Conservation (phyloP, 2,329 filamentous ascomycete genomes). For the Aspergillus sp. region DNA sequence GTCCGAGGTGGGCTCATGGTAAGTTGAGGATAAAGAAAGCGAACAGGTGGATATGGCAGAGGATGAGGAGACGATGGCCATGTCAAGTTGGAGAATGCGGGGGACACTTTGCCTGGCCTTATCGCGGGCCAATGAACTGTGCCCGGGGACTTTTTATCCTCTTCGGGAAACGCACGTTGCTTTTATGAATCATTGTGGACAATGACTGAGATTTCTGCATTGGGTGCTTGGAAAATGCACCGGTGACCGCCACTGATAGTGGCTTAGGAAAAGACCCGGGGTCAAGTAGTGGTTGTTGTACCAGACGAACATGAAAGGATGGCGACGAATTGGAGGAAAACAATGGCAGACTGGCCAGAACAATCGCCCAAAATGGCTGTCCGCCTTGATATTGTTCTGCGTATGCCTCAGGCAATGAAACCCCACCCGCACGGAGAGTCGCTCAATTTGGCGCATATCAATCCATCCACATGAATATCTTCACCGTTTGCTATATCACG, state of each 20-base stretch:
- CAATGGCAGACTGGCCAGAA: constrained; percentile 5
- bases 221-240: neutral
- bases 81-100: constrained; percentile 1
- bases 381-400: constrained; percentile 28
- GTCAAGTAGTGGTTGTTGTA: no score
- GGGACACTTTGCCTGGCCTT: neutral
- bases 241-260: neutral
- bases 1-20: constrained; percentile 28
- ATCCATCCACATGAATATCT: neutral
- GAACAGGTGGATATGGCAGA: neutral
- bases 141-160: constrained; percentile 8
- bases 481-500: neutral
- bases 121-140: constrained; percentile 8
- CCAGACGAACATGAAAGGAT: neutral
- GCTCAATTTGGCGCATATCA: constrained; percentile 1
- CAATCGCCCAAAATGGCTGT: constrained; percentile 15
- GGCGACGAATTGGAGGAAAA: neutral
- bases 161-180: constrained; percentile 13
- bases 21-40: constrained; percentile 40
- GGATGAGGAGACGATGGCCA: neutral
- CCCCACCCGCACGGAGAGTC: constrained; percentile 22
- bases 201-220: neutral
- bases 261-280: neutral
- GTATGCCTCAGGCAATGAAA: constrained; percentile 30
- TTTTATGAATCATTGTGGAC: neutral